Evolutionary conservation across 208 protist genomes (phyloP).

Genomic region (Naegleria lovaniensis): DNA sequence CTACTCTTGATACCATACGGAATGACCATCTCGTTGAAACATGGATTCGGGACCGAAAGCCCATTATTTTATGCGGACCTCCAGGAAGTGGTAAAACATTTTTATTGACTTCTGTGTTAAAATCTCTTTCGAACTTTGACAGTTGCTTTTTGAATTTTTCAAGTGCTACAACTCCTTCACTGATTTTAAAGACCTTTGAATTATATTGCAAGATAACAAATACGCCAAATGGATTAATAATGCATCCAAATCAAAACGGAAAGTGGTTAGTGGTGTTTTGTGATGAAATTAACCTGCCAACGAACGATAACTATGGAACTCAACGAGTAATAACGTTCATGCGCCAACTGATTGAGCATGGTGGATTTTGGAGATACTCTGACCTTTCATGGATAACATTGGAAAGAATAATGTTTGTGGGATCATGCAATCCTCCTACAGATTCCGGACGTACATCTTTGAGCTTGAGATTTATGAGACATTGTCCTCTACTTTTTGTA

Average conservation of each 20-base stretch:
- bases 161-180: slow-evolving; percentile 85
- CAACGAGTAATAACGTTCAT: slow-evolving; percentile 95
- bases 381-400: slow-evolving; percentile 82
- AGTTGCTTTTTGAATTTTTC: slow-evolving; percentile 96
- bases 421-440: slow-evolving; percentile 96
- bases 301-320: slow-evolving; percentile 93
- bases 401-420: slow-evolving; percentile 90
- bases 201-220: slow-evolving; percentile 88
- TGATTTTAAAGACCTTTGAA: slow-evolving; percentile 93
- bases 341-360: slow-evolving; percentile 94
- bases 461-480: slow-evolving; percentile 88
- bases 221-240: slow-evolving; percentile 76
- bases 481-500: slow-evolving; percentile 93
- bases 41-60: slow-evolving; percentile 84
- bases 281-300: slow-evolving; percentile 98
- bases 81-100: slow-evolving; percentile 94
- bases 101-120: slow-evolving; percentile 86
- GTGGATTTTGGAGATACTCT: slow-evolving; percentile 83
- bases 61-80: slow-evolving; percentile 92
- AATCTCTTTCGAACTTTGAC: slow-evolving; percentile 79
- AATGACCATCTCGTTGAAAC: slow-evolving; percentile 88
- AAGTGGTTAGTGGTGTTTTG: slow-evolving; percentile 97
- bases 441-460: slow-evolving; percentile 93
- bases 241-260: slow-evolving; percentile 67
- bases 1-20: slow-evolving; percentile 95